phyloP scores from a whole-genome alignment of 768 basidiomycete genomes.

The Gymnopilus dilepis region DNA sequence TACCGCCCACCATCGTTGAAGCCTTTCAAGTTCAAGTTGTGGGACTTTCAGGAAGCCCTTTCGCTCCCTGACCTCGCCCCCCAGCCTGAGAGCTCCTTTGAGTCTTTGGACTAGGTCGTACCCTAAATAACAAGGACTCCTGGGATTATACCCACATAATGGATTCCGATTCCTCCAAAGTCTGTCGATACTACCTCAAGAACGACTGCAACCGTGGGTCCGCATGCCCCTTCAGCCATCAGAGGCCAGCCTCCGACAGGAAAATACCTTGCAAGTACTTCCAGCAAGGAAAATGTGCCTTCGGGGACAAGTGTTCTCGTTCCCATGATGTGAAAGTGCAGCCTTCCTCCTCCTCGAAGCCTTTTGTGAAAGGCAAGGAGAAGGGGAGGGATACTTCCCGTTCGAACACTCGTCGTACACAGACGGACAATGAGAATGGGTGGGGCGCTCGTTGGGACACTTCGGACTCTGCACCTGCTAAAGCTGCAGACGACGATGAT shows the following conservation, averaged over 20 bases:
- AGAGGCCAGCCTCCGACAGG: not conserved
- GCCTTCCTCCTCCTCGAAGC: not conserved
- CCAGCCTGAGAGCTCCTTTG: not conserved
- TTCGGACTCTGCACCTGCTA: not conserved
- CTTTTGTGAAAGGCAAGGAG: too few species aligned
- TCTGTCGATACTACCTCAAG: conserved; percentile 22
- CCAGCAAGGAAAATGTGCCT: conserved; percentile 29
- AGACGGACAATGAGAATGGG: too few species aligned
- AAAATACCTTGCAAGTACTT: conserved; percentile 27
- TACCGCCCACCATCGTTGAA: too few species aligned
- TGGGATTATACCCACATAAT: not conserved
- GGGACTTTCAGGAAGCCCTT: too few species aligned
- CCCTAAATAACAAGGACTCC: not conserved
- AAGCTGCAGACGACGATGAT: not conserved
- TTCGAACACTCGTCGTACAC: too few species aligned
- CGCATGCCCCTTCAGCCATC: conserved; percentile 21
- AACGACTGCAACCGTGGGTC: conserved; percentile 20
- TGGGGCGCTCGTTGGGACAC: too few species aligned
- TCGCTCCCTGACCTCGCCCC: too few species aligned
- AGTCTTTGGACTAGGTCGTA: not conserved
- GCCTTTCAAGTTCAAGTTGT: too few species aligned
- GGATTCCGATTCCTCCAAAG: not conserved
- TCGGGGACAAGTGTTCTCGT: conserved; percentile 28
- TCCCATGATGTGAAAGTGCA: conserved; percentile 2
- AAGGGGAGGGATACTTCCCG: too few species aligned